These are phyloP conservation scores for Metschnikowia lachancei DNA, from an alignment of 805 yeast species.

Conservation along the genomic window DNA sequence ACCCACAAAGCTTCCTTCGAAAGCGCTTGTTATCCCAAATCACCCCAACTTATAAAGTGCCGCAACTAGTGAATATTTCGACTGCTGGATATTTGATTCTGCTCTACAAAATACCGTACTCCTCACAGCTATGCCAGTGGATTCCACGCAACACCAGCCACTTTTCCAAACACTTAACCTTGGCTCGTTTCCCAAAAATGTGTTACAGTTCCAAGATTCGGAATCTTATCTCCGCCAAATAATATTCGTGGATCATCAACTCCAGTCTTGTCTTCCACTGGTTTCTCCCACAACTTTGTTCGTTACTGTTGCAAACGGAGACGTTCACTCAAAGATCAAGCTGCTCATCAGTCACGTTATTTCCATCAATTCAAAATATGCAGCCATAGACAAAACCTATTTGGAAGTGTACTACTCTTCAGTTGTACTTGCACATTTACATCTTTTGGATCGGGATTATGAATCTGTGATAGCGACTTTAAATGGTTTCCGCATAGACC, in stretches of 20 bases:
- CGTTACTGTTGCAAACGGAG: conserved; percentile 5
- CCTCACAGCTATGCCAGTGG: conserved; percentile 3
- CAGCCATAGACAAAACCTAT: conserved; percentile 22
- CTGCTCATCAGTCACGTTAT: conserved; percentile 29
- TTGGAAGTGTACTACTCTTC: conserved; percentile 35
- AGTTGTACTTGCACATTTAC: conserved; percentile 36
- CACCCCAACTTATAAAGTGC: not conserved
- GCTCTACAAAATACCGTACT: not conserved
- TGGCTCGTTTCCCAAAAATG: conserved; percentile 39
- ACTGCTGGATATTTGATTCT: not conserved
- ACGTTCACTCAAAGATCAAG: conserved; percentile 22
- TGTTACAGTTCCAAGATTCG: conserved; percentile 33
- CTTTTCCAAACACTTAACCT: conserved; percentile 29
- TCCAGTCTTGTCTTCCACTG: conserved; percentile 31
- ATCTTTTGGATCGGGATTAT: conserved; percentile 26
- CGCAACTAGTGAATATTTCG: not conserved
- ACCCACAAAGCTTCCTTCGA: not conserved
- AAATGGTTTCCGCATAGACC: conserved; percentile 12
- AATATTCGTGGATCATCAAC: conserved; percentile 37
- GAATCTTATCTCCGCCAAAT: conserved; percentile 34
- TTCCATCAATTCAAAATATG: conserved; percentile 27
- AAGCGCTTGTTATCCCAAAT: not conserved
- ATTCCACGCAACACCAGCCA: conserved; percentile 21
- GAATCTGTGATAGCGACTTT: conserved; percentile 22
- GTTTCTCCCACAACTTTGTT: conserved; percentile 20